Base-by-base conservation (phyloP, 1,139 yeast species). In the Suhomyces choctaworum region DNA sequence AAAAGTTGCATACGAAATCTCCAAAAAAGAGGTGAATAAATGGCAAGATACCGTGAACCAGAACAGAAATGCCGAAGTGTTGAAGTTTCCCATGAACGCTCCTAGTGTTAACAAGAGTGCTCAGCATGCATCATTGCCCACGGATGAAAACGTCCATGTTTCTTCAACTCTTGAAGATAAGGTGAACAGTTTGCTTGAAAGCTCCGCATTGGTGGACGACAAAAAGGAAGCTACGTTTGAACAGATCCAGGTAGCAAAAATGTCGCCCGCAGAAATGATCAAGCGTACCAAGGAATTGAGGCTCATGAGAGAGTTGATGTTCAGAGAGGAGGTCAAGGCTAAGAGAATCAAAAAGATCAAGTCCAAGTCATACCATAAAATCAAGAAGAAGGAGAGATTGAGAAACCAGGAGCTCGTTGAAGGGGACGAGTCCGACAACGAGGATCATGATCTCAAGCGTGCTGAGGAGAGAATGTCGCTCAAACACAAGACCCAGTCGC, bases 271-370 rank as follows among this genome's bases (percentile, higher is more conserved):
- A 44, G 98, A 94, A 35, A 65, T 90, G 64, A 68, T 70, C 42
- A 78, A 81, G 54, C 76, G 95, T 46, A 83, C 95, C 10, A 76
- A 79, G 39, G 96, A 92, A 60, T 73, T 92, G 47, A 76, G 97
- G 49, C 63, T 84, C 52, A 89, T 89, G 97, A 77, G 98, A 46
- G 98, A 92, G 54, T 74, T 92, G 45, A 87, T 92, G 95, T 92
- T 89, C 64, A 76, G 97, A 54, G 97, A 92, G 53, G 97, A 92
- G 64, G 78, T 82, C 52, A 82, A 87, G 56, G 89, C 97, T 14
- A 88, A 78, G 59, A 76, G 99, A 50, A 76, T 92, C 52, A 90
- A 90, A 67, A 92, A 90, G 65, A 92, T 92, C 62, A 92, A 92
- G 62, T 88, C 97, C 29, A 94, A 90, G 61, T 76, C 88, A 5